Percentiles rank a stretch among this genome's conserved stretches.
phyloP scores from a whole-genome alignment of 106 monocot genomes.

The Chionographis japonica region DNA sequence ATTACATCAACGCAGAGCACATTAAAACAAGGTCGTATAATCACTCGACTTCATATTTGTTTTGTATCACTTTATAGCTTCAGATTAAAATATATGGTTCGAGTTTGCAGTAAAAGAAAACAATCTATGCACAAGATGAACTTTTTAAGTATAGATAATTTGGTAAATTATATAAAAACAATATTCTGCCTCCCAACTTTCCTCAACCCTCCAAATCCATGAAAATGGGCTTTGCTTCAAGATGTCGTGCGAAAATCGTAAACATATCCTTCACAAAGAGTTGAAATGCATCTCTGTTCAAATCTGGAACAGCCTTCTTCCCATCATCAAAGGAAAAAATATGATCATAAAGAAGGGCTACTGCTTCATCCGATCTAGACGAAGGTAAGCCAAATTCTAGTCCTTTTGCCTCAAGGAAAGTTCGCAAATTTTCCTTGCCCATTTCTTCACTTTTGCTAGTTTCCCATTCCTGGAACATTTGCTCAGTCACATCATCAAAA shows the following conservation, averaged over 20 bases:
- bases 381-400: constrained; percentile 34
- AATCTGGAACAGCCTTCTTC: constrained; percentile 18
- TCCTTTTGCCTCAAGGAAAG: constrained; percentile 32
- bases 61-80: too few species aligned
- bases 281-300: constrained; percentile 23
- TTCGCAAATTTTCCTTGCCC: constrained; percentile 19
- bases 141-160: too few species aligned
- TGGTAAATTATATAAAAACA: neutral
- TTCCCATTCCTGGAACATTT: constrained; percentile 30
- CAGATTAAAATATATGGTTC: too few species aligned
- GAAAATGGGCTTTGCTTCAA: constrained; percentile 43
- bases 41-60: too few species aligned
- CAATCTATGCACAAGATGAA: too few species aligned
- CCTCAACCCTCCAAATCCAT: constrained; percentile 27
- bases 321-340: constrained; percentile 19
- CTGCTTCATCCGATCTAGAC: constrained; percentile 30
- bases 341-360: constrained; percentile 36
- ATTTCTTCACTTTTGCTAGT: constrained; percentile 4
- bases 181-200: neutral
- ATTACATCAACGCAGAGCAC: too few species aligned
- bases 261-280: constrained; percentile 23
- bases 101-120: too few species aligned
- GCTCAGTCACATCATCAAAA: constrained; percentile 17
- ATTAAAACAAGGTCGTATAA: too few species aligned
- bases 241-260: constrained; percentile 30